Base-by-base conservation (phyloP, 139 green algal species). In the Chlamydomonas applanata region DNA sequence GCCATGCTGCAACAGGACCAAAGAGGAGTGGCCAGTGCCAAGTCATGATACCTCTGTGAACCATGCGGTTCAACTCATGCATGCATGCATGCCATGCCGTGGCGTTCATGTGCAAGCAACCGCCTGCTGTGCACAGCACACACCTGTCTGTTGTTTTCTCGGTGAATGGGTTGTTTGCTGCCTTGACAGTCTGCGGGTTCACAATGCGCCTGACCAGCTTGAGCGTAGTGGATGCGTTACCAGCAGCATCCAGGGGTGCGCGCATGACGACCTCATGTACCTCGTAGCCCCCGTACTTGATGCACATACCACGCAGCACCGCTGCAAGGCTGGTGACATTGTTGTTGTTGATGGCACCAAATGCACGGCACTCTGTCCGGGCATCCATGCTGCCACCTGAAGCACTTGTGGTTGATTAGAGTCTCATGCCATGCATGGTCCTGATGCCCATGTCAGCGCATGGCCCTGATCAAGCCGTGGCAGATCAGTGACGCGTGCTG, bases 291-390 rank as follows among this genome's bases (percentile, higher is more conserved):
- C 64, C 27, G 36, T 52, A 40, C 22, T 71, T 35, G 33, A 57
- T 5, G 64, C 64, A 71, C 64, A 71, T 25, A 2, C 64, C 64
- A 34, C 64, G 36, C 64, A 71, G 64, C 27, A 71, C 34, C 4
- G 33, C 35, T 11, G 64, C 64, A 35, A 71, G 22, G 2, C 20
- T 20, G 3, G 9, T 40, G 36, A 71, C 36, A 20, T 35, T 34
- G 20, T 25, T 34, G 64, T 35, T 40, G 35, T 35, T 11, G 2
- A 71, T 36, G 64, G 35, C 19, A 1, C 64, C 36, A 29, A 71
- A 71, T 5, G 64, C 64, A 19, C 36, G 35, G 64, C 64, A 71
- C 64, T 71, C 64, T 1, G 64, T 71, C 17, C 16, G 40, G 7
- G 40, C 40, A 7, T 49, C 40, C 40, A 49, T 49, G 40, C 40